Evolutionary conservation across 148 eudicot species (phyloP).

Genomic region (Cornus kousa): DNA sequence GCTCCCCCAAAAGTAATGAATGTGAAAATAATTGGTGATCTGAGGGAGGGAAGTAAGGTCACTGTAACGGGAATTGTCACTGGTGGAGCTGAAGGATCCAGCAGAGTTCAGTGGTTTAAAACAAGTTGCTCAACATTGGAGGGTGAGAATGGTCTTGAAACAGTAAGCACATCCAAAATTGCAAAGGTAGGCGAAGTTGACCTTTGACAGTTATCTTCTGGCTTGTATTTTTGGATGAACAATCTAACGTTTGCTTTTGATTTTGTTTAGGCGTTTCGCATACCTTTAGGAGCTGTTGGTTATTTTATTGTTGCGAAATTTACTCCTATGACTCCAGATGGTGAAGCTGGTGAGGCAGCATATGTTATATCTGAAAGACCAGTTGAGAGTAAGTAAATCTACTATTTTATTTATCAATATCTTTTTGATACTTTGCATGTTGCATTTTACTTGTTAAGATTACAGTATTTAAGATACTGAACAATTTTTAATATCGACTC

Average conservation of each 20-base stretch:
- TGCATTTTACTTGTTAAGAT: constrained; percentile 6
- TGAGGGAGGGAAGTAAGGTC: constrained; percentile 90
- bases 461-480: not conserved
- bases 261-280: constrained; percentile 71
- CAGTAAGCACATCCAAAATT: constrained; percentile 78
- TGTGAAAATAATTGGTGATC: constrained; percentile 76
- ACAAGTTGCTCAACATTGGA: constrained; percentile 47
- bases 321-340: constrained; percentile 92
- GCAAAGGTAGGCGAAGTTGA: constrained; percentile 61
- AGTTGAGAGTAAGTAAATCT: constrained; percentile 74
- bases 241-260: constrained; percentile 7
- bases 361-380: constrained; percentile 68
- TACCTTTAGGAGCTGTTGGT: constrained; percentile 94
- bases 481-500: not conserved
- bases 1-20: constrained; percentile 91
- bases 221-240: constrained; percentile 9
- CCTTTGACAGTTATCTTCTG: constrained; percentile 4
- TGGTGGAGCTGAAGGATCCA: constrained; percentile 94
- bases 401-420: not conserved
- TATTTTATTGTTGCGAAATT: constrained; percentile 80
- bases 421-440: not conserved
- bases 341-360: constrained; percentile 84
- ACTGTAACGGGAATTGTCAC: constrained; percentile 82
- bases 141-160: constrained; percentile 75
- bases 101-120: constrained; percentile 99